These are phyloP conservation scores for Passalora sequoiae DNA, from an alignment of 2,329 filamentous ascomycete species.

Conservation along the genomic window DNA sequence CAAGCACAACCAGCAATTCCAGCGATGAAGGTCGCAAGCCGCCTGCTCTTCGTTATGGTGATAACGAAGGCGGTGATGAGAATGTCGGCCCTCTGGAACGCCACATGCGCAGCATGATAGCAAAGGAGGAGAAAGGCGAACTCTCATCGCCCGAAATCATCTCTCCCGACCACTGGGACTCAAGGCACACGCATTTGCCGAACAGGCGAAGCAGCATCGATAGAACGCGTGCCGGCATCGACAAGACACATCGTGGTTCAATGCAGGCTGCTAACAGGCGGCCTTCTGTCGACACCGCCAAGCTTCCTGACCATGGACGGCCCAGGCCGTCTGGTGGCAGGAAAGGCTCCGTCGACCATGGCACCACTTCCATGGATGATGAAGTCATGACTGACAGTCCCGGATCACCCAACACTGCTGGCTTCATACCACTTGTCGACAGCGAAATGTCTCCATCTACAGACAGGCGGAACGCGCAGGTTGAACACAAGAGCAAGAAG, in stretches of 20 bases:
- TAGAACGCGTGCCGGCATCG: slow-evolving; percentile 1
- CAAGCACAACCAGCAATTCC: slow-evolving; percentile 26
- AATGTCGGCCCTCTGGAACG: slow-evolving; percentile 45
- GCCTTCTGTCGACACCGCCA: slow-evolving; percentile 18
- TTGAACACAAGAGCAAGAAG: slow-evolving; percentile 34
- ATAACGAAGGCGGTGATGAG: slow-evolving; percentile 32
- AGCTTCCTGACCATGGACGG: slow-evolving; percentile 10
- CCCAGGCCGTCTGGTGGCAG: slow-evolving; percentile 24
- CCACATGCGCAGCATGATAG: slow-evolving; percentile 42
- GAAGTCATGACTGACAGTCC: slow-evolving; percentile 13
- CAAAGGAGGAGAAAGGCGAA: slow-evolving; percentile 38
- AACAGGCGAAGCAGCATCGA: slow-evolving; percentile 10
- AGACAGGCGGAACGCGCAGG: slow-evolving; percentile 20
- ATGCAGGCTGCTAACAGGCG: slow-evolving; percentile 15
- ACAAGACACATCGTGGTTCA: slow-evolving; percentile 7
- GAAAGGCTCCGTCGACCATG: slow-evolving; percentile 12
- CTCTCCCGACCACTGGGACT: slow-evolving; percentile 40
- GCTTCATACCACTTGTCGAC: slow-evolving; percentile 30
- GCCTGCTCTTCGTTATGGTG: slow-evolving; percentile 41
- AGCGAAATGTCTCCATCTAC: slow-evolving; percentile 14
- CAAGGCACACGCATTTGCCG: slow-evolving; percentile 24
- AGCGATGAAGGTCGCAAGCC: slow-evolving; percentile 42
- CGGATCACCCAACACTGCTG: slow-evolving; percentile 13
- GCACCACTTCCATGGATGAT: slow-evolving; percentile 14
- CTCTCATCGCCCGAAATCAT: slow-evolving; percentile 35